These are phyloP conservation scores for Russula lepida DNA, from an alignment of 768 basidiomycete species.

Conservation along the genomic window DNA sequence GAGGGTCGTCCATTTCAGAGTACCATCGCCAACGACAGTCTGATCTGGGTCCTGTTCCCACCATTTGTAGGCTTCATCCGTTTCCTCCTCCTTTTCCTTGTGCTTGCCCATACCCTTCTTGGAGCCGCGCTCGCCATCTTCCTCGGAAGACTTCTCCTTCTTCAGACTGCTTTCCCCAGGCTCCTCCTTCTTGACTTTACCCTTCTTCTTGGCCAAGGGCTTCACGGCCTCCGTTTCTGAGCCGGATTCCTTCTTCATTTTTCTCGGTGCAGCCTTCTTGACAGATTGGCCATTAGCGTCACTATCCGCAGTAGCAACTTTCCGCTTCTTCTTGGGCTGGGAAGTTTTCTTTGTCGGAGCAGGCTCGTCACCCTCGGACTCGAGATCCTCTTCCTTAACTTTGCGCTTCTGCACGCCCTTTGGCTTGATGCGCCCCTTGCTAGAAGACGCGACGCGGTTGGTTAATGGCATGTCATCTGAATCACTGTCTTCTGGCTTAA, in stretches of 20 bases:
- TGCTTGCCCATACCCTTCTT: conserved; percentile 50
- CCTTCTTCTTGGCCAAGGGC: conserved; percentile 38
- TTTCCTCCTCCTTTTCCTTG: conserved; percentile 48
- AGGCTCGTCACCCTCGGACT: conserved; percentile 29
- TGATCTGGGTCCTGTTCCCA: conserved; percentile 55
- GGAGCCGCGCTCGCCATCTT: conserved; percentile 11
- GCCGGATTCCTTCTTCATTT: conserved; percentile 47
- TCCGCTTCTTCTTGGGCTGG: conserved; percentile 28
- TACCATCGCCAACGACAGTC: conserved; percentile 63
- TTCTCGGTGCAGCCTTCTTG: conserved; percentile 30
- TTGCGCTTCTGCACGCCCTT: conserved; percentile 39
- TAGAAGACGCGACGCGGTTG: conserved; percentile 17
- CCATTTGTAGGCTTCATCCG: conserved; percentile 72
- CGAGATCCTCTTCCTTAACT: conserved; percentile 30
- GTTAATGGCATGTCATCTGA: conserved; percentile 36
- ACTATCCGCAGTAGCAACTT: conserved; percentile 46
- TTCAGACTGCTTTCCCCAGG: conserved; percentile 34
- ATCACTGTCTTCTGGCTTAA: conserved; percentile 29
- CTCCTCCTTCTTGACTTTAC: conserved; percentile 38
- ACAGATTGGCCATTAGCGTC: conserved; percentile 38
- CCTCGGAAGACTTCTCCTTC: conserved; percentile 27
- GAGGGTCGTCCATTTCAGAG: conserved; percentile 89
- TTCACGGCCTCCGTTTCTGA: conserved; percentile 31
- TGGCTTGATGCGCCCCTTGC: conserved; percentile 31
- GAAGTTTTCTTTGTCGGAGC: conserved; percentile 23